These are phyloP conservation scores for Calocybe cyanea DNA, from an alignment of 768 basidiomycete genomes.

Conservation along the genomic window DNA sequence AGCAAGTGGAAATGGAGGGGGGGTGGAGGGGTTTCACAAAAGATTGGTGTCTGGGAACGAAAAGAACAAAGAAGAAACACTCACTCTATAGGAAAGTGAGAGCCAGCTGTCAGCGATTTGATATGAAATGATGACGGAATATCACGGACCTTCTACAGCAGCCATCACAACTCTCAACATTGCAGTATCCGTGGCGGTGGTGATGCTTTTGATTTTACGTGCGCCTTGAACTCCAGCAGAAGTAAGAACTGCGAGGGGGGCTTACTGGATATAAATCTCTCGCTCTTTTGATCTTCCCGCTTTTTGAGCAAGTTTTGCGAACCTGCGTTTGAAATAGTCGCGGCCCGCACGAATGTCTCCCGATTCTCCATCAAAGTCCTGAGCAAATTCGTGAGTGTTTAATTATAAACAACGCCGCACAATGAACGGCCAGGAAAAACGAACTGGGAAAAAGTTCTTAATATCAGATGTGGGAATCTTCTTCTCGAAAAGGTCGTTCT, in stretches of 20 bases:
- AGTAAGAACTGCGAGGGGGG: conserved; percentile 4
- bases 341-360: conserved; percentile 72
- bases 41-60: too few relatives aligned
- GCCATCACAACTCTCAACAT: conserved; percentile 91
- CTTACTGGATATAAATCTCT: conserved; percentile 93
- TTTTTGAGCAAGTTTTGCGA: conserved; percentile 78
- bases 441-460: conserved; percentile 83
- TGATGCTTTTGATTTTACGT: conserved; percentile 52
- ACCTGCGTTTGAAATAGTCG: conserved; percentile 88
- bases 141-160: conserved; percentile 81
- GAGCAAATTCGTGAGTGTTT: neutral
- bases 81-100: conserved; percentile 52
- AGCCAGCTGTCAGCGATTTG: neutral
- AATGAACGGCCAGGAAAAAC: conserved; percentile 15
- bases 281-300: conserved; percentile 81
- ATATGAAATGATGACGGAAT: neutral
- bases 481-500: conserved; percentile 87
- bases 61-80: conserved; percentile 31
- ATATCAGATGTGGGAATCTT: conserved; percentile 83
- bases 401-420: neutral
- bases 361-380: conserved; percentile 84
- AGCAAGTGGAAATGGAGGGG: conserved; percentile 17
- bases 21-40: too few relatives aligned
- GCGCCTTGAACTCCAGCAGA: conserved; percentile 3
- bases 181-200: conserved; percentile 87